A percentile compares a stretch with the other conserved stretches of the same genome.
These are phyloP conservation scores for Linnemannia elongata DNA, from an alignment of 192 early-diverging fungal genomes.

Conservation along the genomic window DNA sequence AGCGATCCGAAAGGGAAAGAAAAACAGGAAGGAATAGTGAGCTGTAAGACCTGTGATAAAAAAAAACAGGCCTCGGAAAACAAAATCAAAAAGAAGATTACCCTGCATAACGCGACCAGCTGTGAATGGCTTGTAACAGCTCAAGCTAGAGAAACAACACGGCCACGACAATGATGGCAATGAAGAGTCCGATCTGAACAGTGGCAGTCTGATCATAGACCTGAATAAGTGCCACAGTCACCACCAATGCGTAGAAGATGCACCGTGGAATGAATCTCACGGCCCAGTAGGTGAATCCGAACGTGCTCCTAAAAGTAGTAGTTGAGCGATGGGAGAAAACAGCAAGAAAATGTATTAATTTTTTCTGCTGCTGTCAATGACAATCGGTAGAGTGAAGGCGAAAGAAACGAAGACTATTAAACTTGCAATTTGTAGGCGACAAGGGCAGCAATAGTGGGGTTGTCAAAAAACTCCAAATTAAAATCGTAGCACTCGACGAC, in stretches of 20 bases:
- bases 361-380: background rate
- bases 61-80: no score
- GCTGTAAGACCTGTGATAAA: background rate
- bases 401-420: background rate
- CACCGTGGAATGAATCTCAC: slow-evolving; percentile 16
- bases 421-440: slow-evolving; percentile 31
- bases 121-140: slow-evolving; percentile 1
- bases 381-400: no score
- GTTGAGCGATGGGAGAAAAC: background rate
- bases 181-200: slow-evolving; percentile 3
- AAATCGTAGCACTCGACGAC: slow-evolving; percentile 15
- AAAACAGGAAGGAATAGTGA: background rate
- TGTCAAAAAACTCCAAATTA: slow-evolving; percentile 26
- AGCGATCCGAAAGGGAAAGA: background rate
- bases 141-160: slow-evolving; percentile 23
- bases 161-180: background rate
- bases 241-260: slow-evolving; percentile 7
- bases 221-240: slow-evolving; percentile 4
- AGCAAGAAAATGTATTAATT: no score
- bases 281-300: slow-evolving; percentile 17
- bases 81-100: background rate
- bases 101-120: background rate
- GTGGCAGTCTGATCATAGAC: background rate
- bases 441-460: slow-evolving; percentile 26
- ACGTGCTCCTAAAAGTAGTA: slow-evolving; percentile 22